phyloP scores from a whole-genome alignment of 1,284 basidiomycete genomes.

The Ustilago crameri region DNA sequence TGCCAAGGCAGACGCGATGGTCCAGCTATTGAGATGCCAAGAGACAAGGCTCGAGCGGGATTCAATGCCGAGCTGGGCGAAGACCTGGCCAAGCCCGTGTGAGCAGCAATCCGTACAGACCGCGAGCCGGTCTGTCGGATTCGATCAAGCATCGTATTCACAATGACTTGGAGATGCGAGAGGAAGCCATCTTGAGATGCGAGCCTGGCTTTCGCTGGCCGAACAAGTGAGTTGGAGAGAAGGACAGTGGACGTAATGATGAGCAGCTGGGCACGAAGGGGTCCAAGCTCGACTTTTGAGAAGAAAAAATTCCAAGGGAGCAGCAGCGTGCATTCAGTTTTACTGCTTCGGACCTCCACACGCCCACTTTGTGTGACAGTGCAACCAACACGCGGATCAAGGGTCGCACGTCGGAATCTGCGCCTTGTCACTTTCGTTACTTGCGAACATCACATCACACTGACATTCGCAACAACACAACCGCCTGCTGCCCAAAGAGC shows the following conservation, averaged over 20 bases:
- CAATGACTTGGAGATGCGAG: not conserved
- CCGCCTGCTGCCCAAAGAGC: not conserved
- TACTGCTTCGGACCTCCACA: constrained; percentile 4
- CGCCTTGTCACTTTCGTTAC: not conserved
- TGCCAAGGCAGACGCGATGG: not conserved
- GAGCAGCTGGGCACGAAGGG: constrained; percentile 1
- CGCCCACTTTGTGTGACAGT: constrained; percentile 1
- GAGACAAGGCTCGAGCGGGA: not conserved
- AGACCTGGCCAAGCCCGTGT: not conserved
- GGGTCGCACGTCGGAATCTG: not conserved
- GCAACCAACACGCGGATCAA: not conserved
- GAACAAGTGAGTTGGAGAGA: not conserved
- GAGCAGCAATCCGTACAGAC: constrained; percentile 10
- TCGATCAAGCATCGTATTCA: constrained; percentile 15
- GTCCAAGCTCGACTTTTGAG: constrained; percentile 6
- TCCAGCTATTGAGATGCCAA: not conserved
- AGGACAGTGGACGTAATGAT: not conserved
- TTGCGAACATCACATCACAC: constrained; percentile 1
- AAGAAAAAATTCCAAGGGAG: constrained; percentile 2
- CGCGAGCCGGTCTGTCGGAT: constrained; percentile 5
- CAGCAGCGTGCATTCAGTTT: no score
- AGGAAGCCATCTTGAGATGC: not conserved
- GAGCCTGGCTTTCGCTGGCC: not conserved
- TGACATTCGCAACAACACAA: not conserved
- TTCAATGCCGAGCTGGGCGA: not conserved